Conservation (phyloP, 108 stramenopile genomes). For the Skeletonema menzelii region DNA sequence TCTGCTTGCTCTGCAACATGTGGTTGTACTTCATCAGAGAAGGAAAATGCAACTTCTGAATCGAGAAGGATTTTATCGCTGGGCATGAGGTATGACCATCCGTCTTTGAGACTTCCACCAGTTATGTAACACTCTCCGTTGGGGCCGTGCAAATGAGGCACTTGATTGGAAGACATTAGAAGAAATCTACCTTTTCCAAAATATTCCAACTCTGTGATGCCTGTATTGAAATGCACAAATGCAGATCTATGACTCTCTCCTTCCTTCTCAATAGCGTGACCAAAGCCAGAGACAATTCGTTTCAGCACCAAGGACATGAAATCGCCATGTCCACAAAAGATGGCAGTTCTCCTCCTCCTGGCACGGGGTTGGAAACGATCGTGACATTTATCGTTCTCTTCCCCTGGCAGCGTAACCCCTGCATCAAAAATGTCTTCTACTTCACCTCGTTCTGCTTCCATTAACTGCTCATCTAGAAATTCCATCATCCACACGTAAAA, state of each 20-base stretch:
- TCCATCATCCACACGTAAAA: conserved; percentile 78
- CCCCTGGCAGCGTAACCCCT: conserved; percentile 62
- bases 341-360: conserved; percentile 55
- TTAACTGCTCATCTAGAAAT: conserved; percentile 65
- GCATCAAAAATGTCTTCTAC: conserved; percentile 72
- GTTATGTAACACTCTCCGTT: conserved; percentile 38
- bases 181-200: conserved; percentile 77
- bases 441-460: conserved; percentile 9
- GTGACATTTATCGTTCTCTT: conserved; percentile 63
- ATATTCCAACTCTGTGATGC: conserved; percentile 78
- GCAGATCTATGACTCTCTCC: conserved; percentile 67
- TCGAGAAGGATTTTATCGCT: conserved; percentile 45
- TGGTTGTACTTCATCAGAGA: conserved; percentile 57
- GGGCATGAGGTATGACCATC: conserved; percentile 74
- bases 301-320: conserved; percentile 77
- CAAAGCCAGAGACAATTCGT: conserved; percentile 72
- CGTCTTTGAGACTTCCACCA: conserved; percentile 76
- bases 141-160: conserved; percentile 56
- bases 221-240: conserved; percentile 80
- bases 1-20: conserved; percentile 61
- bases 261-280: conserved; percentile 60
- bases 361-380: conserved; percentile 39
- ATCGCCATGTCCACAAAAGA: conserved; percentile 76
- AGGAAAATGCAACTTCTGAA: conserved; percentile 54
- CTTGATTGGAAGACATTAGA: conserved; percentile 62